Percentiles rank a stretch among this genome's conserved stretches.
Conservation (phyloP, 2,329 filamentous ascomycete species). For the Didymosphaeria variabile region DNA sequence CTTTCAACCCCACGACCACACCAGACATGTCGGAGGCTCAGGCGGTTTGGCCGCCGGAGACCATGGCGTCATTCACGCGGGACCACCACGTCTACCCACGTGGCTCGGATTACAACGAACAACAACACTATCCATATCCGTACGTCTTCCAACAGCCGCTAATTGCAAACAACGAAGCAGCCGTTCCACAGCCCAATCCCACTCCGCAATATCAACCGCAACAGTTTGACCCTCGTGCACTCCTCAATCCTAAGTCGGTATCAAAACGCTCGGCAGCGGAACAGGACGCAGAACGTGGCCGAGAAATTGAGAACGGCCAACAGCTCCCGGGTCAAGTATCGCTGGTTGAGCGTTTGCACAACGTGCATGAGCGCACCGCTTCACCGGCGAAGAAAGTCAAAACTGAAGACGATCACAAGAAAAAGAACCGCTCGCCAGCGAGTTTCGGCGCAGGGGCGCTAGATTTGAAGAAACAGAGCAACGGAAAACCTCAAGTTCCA, state of each 20-base stretch:
- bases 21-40: slow-evolving; percentile 1
- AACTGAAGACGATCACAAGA: slow-evolving; percentile 33
- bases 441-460: slow-evolving; percentile 47
- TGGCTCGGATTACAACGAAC: slow-evolving; percentile 14
- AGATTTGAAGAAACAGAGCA: slow-evolving; percentile 50
- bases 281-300: slow-evolving; percentile 32
- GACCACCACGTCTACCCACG: background rate
- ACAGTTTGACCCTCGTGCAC: slow-evolving; percentile 38
- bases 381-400: slow-evolving; percentile 56
- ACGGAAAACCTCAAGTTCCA: slow-evolving; percentile 12
- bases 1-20: background rate
- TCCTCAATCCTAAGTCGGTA: slow-evolving; percentile 47
- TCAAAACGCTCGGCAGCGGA: slow-evolving; percentile 43
- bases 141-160: background rate
- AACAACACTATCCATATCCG: background rate
- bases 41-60: background rate
- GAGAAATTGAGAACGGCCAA: slow-evolving; percentile 27
- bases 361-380: slow-evolving; percentile 72
- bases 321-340: slow-evolving; percentile 58
- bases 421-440: slow-evolving; percentile 26
- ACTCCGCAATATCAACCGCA: slow-evolving; percentile 20
- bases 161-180: slow-evolving; percentile 4
- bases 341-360: slow-evolving; percentile 80
- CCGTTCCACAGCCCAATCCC: slow-evolving; percentile 6
- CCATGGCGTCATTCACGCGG: background rate